Conservation (phyloP, 768 basidiomycete genomes). For the Trametes sanguinea region DNA sequence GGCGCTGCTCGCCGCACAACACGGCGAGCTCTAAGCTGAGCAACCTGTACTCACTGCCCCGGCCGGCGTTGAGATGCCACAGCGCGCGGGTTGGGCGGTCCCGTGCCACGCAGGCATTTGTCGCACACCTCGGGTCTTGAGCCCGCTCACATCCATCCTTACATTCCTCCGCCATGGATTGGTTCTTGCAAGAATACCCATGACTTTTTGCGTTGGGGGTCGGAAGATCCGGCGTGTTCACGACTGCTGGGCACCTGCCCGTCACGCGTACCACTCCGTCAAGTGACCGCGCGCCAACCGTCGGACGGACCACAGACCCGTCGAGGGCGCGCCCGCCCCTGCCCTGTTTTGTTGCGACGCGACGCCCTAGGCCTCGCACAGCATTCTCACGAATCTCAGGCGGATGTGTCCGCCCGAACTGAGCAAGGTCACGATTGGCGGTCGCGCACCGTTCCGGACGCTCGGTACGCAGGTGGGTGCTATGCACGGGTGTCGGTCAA, state of each 20-base stretch:
- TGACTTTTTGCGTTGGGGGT: not conserved
- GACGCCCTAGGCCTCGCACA: not conserved
- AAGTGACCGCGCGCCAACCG: slow-evolving; percentile 1
- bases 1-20: no score
- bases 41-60: not conserved
- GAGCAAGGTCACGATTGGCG: not conserved
- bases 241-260: slow-evolving; percentile 1
- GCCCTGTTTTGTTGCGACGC: not conserved
- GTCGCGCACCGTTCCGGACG: not conserved
- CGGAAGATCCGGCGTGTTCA: slow-evolving; percentile 19
- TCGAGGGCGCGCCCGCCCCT: slow-evolving; percentile 1
- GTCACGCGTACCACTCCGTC: not conserved
- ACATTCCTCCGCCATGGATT: slow-evolving; percentile 2
- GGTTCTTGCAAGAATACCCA: slow-evolving; percentile 4
- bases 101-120: not conserved
- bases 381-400: not conserved
- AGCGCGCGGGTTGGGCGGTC: not conserved
- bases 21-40: not conserved
- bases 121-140: not conserved
- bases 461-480: slow-evolving; percentile 13
- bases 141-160: not conserved
- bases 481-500: no score
- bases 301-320: slow-evolving; percentile 5
- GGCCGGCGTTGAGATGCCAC: not conserved
- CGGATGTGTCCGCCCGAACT: not conserved